Evolutionary conservation across 371 early-diverging fungal genomes (phyloP).

Genomic region (Capniomyces stellatus): DNA sequence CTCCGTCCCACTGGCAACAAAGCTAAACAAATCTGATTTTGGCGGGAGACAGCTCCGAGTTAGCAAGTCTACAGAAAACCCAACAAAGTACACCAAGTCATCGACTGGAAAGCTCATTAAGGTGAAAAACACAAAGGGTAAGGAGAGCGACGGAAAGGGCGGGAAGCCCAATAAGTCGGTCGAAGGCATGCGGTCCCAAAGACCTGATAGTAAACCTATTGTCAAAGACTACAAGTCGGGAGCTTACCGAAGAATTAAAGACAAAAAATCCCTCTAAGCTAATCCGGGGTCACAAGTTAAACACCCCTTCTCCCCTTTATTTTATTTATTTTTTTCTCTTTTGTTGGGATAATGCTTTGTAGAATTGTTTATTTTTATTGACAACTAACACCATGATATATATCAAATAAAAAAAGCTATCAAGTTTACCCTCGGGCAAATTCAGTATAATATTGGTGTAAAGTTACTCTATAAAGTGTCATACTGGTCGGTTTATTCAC

Average conservation of each 20-base stretch:
- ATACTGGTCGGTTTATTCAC: no score
- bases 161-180: not conserved
- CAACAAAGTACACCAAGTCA: constrained; percentile 6
- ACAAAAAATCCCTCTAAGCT: no score
- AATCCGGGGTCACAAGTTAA: no score
- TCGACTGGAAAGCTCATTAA: not conserved
- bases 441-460: no score
- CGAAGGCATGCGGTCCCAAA: not conserved
- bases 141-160: not conserved
- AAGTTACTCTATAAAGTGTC: no score
- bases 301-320: no score
- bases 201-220: not conserved
- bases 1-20: constrained; percentile 37
- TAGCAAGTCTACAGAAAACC: constrained; percentile 22
- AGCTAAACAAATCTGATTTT: constrained; percentile 53
- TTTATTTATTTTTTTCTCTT: no score
- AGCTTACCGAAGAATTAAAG: not conserved
- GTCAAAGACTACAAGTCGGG: not conserved
- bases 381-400: no score
- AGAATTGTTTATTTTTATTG: no score
- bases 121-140: not conserved
- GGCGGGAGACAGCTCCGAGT: constrained; percentile 23
- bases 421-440: no score
- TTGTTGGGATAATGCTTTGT: no score
- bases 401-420: no score